Evolutionary conservation across 495 filamentous ascomycete genomes (phyloP).

Genomic region (Cudoniella acicularis): DNA sequence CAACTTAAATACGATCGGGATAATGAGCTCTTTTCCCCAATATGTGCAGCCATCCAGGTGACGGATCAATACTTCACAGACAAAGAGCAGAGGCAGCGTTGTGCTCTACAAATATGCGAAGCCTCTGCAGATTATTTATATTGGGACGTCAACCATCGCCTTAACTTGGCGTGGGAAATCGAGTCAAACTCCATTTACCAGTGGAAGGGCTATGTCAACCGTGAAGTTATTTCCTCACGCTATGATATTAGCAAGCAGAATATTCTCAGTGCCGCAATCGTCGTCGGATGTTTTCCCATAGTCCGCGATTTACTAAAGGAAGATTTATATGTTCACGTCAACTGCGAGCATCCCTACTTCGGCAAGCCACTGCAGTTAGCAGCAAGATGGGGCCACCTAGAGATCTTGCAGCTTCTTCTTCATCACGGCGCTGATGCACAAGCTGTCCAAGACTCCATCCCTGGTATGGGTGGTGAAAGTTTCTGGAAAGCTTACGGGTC

Average conservation of each 20-base stretch:
- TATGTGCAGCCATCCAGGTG: neutral
- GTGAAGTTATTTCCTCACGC: neutral
- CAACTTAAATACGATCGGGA: neutral
- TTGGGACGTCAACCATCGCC: neutral
- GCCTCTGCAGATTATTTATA: neutral
- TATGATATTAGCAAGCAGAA: neutral
- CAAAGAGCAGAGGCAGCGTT: no score
- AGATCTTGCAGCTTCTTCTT: neutral
- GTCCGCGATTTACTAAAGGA: no score
- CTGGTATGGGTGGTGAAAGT: neutral
- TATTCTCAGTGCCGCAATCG: neutral
- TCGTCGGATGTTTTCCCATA: neutral
- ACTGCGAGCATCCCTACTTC: no score
- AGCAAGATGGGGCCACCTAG: neutral
- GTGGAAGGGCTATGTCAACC: neutral
- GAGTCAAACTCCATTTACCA: no score
- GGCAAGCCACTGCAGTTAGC: neutral
- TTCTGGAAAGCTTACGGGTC: neutral
- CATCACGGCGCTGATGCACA: neutral
- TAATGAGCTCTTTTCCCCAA: neutral
- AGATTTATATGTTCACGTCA: no score
- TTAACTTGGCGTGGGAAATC: neutral
- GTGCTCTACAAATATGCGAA: neutral
- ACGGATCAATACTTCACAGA: neutral
- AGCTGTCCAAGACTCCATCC: neutral